Evolutionary conservation across 2,329 filamentous ascomycete genomes (phyloP).

Genomic region (Cordyceps sp.): DNA sequence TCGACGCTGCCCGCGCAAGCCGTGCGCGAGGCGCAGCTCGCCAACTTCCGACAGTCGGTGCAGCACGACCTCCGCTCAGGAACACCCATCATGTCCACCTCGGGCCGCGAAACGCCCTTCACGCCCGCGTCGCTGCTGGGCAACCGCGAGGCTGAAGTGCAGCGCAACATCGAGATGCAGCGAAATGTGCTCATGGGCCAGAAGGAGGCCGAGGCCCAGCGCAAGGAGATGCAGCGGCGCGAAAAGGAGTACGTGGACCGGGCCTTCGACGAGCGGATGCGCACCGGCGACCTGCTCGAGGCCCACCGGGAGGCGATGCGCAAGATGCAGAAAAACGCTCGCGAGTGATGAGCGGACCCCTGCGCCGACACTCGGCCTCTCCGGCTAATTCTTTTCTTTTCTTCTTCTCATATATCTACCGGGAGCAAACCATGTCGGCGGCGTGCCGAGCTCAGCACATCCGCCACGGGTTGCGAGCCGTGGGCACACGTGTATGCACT

Average conservation of each 20-base stretch:
- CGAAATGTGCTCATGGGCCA: constrained; percentile 41
- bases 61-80: constrained; percentile 39
- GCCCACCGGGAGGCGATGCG: constrained; percentile 66
- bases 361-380: too few species aligned
- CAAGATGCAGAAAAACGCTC: constrained; percentile 46
- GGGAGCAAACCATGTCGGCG: too few species aligned
- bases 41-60: constrained; percentile 50
- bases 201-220: constrained; percentile 43
- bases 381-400: too few species aligned
- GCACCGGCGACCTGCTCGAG: constrained; percentile 56
- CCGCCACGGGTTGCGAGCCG: too few species aligned
- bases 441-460: too few species aligned
- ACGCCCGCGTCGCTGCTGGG: constrained; percentile 15
- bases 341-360: not conserved
- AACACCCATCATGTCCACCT: constrained; percentile 14
- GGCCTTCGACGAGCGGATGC: constrained; percentile 59
- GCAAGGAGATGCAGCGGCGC: constrained; percentile 38
- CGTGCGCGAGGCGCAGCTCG: constrained; percentile 41
- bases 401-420: too few species aligned
- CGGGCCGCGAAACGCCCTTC: constrained; percentile 22
- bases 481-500: too few species aligned
- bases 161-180: constrained; percentile 34
- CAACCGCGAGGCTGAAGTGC: constrained; percentile 22
- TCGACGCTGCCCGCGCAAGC: constrained; percentile 23
- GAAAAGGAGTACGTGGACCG: constrained; percentile 43